These are phyloP conservation scores for Wickerhamomyces pijperi DNA, from an alignment of 805 yeast species.

Conservation along the genomic window DNA sequence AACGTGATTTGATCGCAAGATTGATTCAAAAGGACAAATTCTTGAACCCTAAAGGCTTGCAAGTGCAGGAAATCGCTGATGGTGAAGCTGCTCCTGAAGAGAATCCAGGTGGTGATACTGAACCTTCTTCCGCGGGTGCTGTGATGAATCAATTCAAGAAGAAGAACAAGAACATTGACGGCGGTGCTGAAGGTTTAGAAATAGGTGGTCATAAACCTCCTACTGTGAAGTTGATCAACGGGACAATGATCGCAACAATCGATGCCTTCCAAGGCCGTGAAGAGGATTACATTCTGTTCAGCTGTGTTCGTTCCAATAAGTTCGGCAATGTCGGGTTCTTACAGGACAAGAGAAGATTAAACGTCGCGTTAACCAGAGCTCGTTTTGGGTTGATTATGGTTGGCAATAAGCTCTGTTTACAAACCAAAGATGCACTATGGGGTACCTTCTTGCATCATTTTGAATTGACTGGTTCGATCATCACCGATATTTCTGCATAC, in stretches of 20 bases:
- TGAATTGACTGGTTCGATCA: not conserved
- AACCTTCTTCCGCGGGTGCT: not conserved
- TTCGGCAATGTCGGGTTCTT: conserved; percentile 48
- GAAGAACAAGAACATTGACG: not conserved
- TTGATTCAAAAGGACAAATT: conserved; percentile 36
- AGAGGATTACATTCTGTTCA: conserved; percentile 62
- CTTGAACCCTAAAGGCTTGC: conserved; percentile 35
- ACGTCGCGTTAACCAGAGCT: conserved; percentile 67
- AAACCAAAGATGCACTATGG: conserved; percentile 38
- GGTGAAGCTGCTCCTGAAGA: conserved; percentile 34
- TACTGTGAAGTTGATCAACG: conserved; percentile 24
- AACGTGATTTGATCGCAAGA: conserved; percentile 52
- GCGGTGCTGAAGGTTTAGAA: too few relatives aligned
- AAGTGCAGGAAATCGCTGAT: conserved; percentile 1
- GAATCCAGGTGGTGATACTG: conserved; percentile 30
- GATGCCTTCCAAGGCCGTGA: conserved; percentile 91
- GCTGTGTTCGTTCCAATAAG: conserved; percentile 62
- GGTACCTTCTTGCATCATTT: not conserved
- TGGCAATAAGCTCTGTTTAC: conserved; percentile 47
- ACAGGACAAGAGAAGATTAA: conserved; percentile 48
- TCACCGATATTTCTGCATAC: not conserved
- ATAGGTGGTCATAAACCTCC: too few relatives aligned
- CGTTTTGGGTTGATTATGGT: conserved; percentile 47
- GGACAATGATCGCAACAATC: conserved; percentile 43
- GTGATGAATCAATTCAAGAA: too few relatives aligned